Percentiles rank a stretch among this genome's conserved stretches.
These are phyloP conservation scores for Spencermartinsiella ligniputridi DNA, from an alignment of 1,139 yeast species.

Conservation along the genomic window DNA sequence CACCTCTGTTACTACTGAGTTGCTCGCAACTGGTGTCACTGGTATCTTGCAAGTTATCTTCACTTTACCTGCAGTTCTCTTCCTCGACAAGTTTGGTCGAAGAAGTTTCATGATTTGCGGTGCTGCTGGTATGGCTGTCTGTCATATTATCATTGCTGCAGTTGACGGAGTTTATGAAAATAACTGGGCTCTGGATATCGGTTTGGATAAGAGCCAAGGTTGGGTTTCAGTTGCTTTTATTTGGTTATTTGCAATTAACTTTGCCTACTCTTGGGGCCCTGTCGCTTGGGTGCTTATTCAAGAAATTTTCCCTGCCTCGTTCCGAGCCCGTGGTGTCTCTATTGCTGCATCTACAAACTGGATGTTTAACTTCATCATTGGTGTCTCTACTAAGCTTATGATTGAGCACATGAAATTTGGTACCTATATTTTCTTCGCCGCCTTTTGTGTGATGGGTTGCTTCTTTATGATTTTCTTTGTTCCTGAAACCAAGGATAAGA, in stretches of 20 bases:
- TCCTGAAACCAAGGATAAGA: constrained; percentile 47
- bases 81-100: constrained; percentile 51
- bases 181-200: constrained; percentile 19
- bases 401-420: constrained; percentile 36
- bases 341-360: constrained; percentile 69
- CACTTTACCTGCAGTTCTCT: constrained; percentile 42
- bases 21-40: constrained; percentile 39
- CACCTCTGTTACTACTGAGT: constrained; percentile 45
- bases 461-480: constrained; percentile 37
- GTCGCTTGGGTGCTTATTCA: constrained; percentile 73
- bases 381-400: constrained; percentile 44
- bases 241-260: constrained; percentile 66
- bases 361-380: constrained; percentile 66
- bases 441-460: constrained; percentile 23
- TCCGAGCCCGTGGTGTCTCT: constrained; percentile 72
- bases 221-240: constrained; percentile 62
- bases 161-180: constrained; percentile 28
- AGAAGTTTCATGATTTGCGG: constrained; percentile 49
- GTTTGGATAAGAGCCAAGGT: constrained; percentile 34
- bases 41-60: constrained; percentile 29
- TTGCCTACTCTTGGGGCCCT: constrained; percentile 82
- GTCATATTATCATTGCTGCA: constrained; percentile 34
- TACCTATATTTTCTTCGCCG: constrained; percentile 51
- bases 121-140: constrained; percentile 43
- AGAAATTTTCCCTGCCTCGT: constrained; percentile 66